Conservation (phyloP, 1,284 basidiomycete genomes). For the Boletus holoroseus region DNA sequence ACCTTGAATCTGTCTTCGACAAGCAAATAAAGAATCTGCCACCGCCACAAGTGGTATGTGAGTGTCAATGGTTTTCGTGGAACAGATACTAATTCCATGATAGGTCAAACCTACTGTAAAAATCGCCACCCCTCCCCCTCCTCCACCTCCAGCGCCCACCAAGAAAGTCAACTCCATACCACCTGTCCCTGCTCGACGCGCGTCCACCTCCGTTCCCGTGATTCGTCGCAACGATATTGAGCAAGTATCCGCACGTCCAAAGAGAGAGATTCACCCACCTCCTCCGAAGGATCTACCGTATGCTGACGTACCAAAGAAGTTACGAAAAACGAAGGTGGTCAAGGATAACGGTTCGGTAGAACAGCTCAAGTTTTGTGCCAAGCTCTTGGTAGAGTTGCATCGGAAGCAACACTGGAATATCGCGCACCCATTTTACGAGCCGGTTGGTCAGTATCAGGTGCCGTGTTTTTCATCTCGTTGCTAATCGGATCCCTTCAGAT, state of each 20-base stretch:
- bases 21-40: conserved; percentile 84
- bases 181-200: conserved; percentile 46
- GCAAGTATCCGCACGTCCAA: conserved; percentile 68
- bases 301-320: conserved; percentile 68
- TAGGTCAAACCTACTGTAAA: conserved; percentile 51
- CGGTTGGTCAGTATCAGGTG: conserved; percentile 65
- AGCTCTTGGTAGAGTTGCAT: conserved; percentile 72
- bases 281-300: conserved; percentile 89
- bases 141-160: conserved; percentile 35
- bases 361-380: conserved; percentile 80
- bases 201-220: conserved; percentile 72
- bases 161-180: conserved; percentile 42
- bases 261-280: conserved; percentile 95
- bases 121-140: conserved; percentile 45
- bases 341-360: conserved; percentile 72
- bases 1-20: conserved; percentile 82
- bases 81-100: conserved; percentile 20
- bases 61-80: conserved; percentile 16
- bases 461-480: neutral
- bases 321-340: conserved; percentile 53
- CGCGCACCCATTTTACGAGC: conserved; percentile 87
- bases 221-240: conserved; percentile 67
- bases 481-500: conserved; percentile 41
- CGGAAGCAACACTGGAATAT: conserved; percentile 73
- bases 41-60: conserved; percentile 66